phyloP scores from a whole-genome alignment of 345 rosid genomes.

The Heritiera littoralis region DNA sequence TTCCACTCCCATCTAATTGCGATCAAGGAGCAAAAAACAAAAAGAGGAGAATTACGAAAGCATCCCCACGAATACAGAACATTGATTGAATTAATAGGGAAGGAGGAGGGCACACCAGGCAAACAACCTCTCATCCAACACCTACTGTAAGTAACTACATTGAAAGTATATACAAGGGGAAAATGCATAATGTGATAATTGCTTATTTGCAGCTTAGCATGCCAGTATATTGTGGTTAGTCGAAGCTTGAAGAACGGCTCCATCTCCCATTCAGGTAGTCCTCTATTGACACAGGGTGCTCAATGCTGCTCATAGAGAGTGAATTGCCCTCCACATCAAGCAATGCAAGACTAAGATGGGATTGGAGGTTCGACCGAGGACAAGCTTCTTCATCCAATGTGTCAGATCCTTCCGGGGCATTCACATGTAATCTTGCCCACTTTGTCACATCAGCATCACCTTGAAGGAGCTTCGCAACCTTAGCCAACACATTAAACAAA shows the following conservation, averaged over 20 bases:
- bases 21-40: slow-evolving; percentile 22
- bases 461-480: slow-evolving; percentile 79
- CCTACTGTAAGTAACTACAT: slow-evolving; percentile 31
- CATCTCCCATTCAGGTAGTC: slow-evolving; percentile 89
- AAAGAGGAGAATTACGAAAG: not conserved
- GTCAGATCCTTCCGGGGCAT: slow-evolving; percentile 46
- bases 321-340: slow-evolving; percentile 76
- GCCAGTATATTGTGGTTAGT: slow-evolving; percentile 37
- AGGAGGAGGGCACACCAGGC: slow-evolving; percentile 70
- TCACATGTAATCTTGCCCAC: slow-evolving; percentile 67
- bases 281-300: slow-evolving; percentile 67
- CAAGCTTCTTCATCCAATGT: slow-evolving; percentile 48
- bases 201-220: slow-evolving; percentile 16
- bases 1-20: slow-evolving; percentile 27
- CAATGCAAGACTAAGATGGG: slow-evolving; percentile 83
- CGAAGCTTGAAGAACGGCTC: slow-evolving; percentile 91
- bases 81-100: slow-evolving; percentile 29
- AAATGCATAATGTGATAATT: not conserved
- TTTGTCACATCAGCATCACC: slow-evolving; percentile 50
- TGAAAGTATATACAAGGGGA: slow-evolving; percentile 20
- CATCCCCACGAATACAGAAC: not conserved
- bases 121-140: slow-evolving; percentile 77
- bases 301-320: slow-evolving; percentile 65
- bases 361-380: slow-evolving; percentile 60
- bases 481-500: not conserved